phyloP scores from a whole-genome alignment of 768 basidiomycete genomes.

The Tulasnella sp. region DNA sequence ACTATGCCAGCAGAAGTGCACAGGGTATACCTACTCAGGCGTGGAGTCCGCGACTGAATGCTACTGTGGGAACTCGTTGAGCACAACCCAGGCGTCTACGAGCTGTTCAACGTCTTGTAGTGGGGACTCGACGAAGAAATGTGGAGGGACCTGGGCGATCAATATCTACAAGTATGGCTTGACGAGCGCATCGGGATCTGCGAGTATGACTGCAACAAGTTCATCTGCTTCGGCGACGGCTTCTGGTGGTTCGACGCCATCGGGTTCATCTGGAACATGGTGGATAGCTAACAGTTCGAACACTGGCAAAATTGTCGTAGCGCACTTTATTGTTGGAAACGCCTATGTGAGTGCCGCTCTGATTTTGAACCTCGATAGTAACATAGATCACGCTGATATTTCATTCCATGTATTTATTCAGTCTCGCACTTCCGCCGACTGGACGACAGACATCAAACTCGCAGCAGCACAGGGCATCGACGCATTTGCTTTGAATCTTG shows the following conservation, averaged over 20 bases:
- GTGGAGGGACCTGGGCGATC: slow-evolving; percentile 1
- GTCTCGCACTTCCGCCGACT: not conserved
- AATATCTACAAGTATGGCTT: not conserved
- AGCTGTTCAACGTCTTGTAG: not conserved
- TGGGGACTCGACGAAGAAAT: not conserved
- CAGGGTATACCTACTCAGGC: slow-evolving; percentile 10
- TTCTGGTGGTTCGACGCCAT: not conserved
- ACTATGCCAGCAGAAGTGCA: slow-evolving; percentile 1
- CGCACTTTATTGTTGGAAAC: slow-evolving; percentile 25
- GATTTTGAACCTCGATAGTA: no score
- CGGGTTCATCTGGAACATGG: not conserved
- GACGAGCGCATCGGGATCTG: not conserved
- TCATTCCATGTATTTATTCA: not conserved
- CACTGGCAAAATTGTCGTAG: slow-evolving; percentile 19
- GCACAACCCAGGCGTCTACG: not conserved
- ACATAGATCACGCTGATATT: no score
- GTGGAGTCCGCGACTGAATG: slow-evolving; percentile 1
- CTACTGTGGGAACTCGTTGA: not conserved
- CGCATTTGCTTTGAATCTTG: slow-evolving; percentile 22
- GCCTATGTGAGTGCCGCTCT: slow-evolving; percentile 16
- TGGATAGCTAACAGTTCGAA: not conserved
- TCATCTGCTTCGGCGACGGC: not conserved
- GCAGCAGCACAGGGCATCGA: slow-evolving; percentile 41
- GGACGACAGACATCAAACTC: slow-evolving; percentile 36
- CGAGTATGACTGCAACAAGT: not conserved